Evolutionary conservation across 768 basidiomycete genomes (phyloP).

Genomic region (Leccinellum rugosiceps): DNA sequence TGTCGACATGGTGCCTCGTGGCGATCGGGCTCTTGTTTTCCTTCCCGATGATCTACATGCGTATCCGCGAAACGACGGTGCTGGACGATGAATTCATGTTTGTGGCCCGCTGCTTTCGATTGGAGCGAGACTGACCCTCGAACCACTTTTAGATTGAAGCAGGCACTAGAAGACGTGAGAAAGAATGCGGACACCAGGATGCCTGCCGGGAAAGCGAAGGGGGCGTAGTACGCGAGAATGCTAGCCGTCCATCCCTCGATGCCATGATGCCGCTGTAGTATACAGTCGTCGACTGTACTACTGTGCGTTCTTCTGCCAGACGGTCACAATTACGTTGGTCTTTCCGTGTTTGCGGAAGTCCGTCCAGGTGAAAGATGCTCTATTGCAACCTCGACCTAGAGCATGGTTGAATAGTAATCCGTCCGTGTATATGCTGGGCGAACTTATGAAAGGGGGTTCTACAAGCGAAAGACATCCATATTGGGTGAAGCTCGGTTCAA

Average conservation of each 20-base stretch:
- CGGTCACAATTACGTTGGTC: too few species aligned
- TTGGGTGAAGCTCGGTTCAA: background rate
- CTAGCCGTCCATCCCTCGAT: too few species aligned
- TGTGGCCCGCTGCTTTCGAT: constrained; percentile 18
- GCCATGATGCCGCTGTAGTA: too few species aligned
- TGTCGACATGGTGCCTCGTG: constrained; percentile 69
- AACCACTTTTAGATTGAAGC: constrained; percentile 2
- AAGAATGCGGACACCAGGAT: background rate
- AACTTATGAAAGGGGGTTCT: too few species aligned
- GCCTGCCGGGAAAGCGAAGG: background rate
- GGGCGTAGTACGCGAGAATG: background rate
- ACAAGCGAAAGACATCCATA: background rate
- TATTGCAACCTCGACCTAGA: too few species aligned
- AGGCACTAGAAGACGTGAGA: background rate
- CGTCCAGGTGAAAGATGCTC: too few species aligned
- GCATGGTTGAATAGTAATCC: too few species aligned
- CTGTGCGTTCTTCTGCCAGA: too few species aligned
- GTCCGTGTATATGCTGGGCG: too few species aligned
- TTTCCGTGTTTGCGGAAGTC: too few species aligned
- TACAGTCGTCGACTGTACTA: too few species aligned
- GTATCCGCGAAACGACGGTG: constrained; percentile 57
- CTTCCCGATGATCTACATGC: constrained; percentile 69
- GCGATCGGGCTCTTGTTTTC: constrained; percentile 59
- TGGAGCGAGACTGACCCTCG: background rate
- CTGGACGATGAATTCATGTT: constrained; percentile 54